These are phyloP conservation scores for Fusarium papillatum DNA, from an alignment of 2,329 filamentous ascomycete species.

Conservation along the genomic window DNA sequence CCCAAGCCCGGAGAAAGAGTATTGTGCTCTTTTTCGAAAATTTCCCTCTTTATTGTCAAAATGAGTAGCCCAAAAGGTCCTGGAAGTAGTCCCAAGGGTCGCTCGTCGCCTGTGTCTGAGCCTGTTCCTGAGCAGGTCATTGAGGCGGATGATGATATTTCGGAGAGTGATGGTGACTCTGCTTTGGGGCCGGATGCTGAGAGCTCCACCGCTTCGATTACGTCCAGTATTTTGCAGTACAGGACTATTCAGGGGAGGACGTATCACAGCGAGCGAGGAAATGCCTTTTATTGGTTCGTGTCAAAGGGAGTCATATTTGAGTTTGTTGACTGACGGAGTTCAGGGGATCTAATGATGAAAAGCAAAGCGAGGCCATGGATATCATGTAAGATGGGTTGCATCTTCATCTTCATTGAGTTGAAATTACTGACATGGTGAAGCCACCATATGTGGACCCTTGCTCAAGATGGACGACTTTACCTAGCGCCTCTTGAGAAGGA, in stretches of 20 bases:
- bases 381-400: background rate
- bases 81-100: background rate
- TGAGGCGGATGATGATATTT: slow-evolving; percentile 2
- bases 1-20: background rate
- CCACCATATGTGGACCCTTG: slow-evolving; percentile 11
- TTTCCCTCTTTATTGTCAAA: background rate
- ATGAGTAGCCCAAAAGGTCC: slow-evolving; percentile 1
- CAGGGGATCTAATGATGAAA: slow-evolving; percentile 21
- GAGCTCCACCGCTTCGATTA: slow-evolving; percentile 5
- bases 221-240: slow-evolving; percentile 3
- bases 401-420: too few relatives aligned
- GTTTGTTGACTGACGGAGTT: background rate
- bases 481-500: slow-evolving; percentile 9
- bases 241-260: slow-evolving; percentile 1
- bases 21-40: background rate
- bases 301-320: background rate
- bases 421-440: background rate
- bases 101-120: background rate
- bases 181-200: background rate
- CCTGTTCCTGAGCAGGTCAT: slow-evolving; percentile 1
- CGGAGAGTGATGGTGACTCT: background rate
- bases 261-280: slow-evolving; percentile 7
- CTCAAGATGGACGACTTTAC: slow-evolving; percentile 8
- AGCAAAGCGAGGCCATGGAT: slow-evolving; percentile 20
- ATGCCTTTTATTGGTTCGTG: slow-evolving; percentile 1